Evolutionary conservation across 176 grass and related monocot species (phyloP), one percentile per base, ranked within the genome.

Genomic region (Oryza nivara): DNA sequence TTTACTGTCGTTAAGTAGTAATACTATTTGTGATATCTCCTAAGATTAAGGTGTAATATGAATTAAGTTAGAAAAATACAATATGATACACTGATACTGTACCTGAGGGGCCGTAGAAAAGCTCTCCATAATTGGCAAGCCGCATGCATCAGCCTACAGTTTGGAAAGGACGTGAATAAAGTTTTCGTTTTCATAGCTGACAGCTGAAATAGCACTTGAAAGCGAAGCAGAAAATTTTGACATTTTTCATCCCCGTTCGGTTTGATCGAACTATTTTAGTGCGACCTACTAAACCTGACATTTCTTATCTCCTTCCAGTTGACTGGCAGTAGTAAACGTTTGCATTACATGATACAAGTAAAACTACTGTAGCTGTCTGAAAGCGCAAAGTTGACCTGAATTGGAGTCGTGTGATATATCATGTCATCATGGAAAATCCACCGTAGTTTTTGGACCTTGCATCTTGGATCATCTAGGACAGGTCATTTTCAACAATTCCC

Each of bases 251-350:
- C 13, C 58, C 2, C 7, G 40, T 41, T 44, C 10, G 9, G 9
- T 23, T 63, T 23, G 58, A 63, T 63, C 2, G n/a, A 63, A 63
- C 34, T 44, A 49, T 44, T 6, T 51, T 38, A 11, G 11, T 54
- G 12, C 52, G 7, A 44, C 38, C 41, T 43, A 43, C 9, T 44
- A 44, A 10, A 44, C 43, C 45, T 73, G 23, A 40, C 41, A 51
- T 40, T 6, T 16, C 51, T 54, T 25, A 41, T 48, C 40, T 11
- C 28, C 9, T 69, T 58, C 68, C 68, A 7, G 10, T 61, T 82
- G 67, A 78, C 56, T 68, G 79, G 73, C 46, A 11, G 56, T 45
- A 68, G 5, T 58, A 69, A 75, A 87, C 40, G 63, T 69, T 72
- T 69, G 74, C 28, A 65, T 49, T 49, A 83, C 28, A 60, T 36